Percentiles rank a stretch among this genome's conserved stretches.
These are phyloP conservation scores for Taphrina communis DNA, from an alignment of 1,139 yeast species.

Conservation along the genomic window DNA sequence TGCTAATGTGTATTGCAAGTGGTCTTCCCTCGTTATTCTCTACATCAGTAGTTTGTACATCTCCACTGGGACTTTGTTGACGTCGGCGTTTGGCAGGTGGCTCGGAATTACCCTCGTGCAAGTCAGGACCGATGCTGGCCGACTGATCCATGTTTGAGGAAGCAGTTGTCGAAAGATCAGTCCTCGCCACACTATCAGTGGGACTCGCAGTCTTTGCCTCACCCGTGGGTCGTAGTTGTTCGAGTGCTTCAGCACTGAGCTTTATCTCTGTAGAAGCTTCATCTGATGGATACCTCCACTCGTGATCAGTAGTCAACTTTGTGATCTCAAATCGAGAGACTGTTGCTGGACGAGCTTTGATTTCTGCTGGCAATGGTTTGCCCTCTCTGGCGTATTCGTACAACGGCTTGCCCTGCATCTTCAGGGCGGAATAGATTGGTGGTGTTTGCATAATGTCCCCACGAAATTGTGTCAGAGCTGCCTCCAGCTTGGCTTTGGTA, in stretches of 20 bases:
- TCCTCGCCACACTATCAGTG: not conserved
- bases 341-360: slow-evolving; percentile 74
- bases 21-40: too few relatives aligned
- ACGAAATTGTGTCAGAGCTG: slow-evolving; percentile 62
- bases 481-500: slow-evolving; percentile 60
- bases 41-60: not conserved
- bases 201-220: slow-evolving; percentile 11
- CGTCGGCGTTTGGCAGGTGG: slow-evolving; percentile 10
- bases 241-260: slow-evolving; percentile 46
- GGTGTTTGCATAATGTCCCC: slow-evolving; percentile 90
- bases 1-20: slow-evolving; percentile 60
- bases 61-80: not conserved
- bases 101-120: not conserved
- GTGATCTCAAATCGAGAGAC: slow-evolving; percentile 63
- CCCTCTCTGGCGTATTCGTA: slow-evolving; percentile 95
- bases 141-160: too few relatives aligned
- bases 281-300: slow-evolving; percentile 55
- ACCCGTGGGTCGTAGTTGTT: slow-evolving; percentile 41
- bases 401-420: slow-evolving; percentile 90
- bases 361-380: slow-evolving; percentile 77
- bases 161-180: too few relatives aligned
- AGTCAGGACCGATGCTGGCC: too few relatives aligned
- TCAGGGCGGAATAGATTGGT: slow-evolving; percentile 91
- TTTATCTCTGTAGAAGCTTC: slow-evolving; percentile 51
- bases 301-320: slow-evolving; percentile 64